Evolutionary conservation across 148 eudicot genomes (phyloP), one percentile per base, ranked within the genome.

Genomic region (Pharnaceum exiguum): DNA sequence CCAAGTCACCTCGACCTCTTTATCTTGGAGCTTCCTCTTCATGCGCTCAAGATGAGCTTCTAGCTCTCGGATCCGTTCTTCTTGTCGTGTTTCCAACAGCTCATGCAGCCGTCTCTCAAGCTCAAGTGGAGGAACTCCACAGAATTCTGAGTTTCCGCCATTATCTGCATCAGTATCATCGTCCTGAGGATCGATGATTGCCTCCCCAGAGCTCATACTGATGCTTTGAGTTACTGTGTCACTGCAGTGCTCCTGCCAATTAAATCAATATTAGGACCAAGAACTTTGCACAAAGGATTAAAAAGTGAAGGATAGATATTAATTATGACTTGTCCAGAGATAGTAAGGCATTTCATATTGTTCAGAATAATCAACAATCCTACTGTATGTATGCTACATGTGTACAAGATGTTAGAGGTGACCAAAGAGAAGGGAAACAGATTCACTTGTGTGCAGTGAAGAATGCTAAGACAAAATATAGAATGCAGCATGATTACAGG

Each of bases 71-170:
- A 86, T 86, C 45, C 78, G 68, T 49, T 83, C 82, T 43, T 76
- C 73, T 44, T 80, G 89, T 57, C 86, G 80, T 21, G 65, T 56
- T 56, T 78, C 80, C 27, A 86, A 51, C 4, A 86, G 63, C 63
- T 86, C 84, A 33, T 83, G 86, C 70, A 86, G 64, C 24, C 79
- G 74, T 53, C 89, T 80, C 74, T 78, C 84, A 17, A 86, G 80
- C 59, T 80, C 89, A 2, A 57, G 29, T 2, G 95, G 80, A 65
- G 76, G 72, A 65, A 86, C 86, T 52, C 84, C 82, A 42, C 26
- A 55, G 51, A 55, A 54, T 52, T 79, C 81, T 18, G 29, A 18
- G 36, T 54, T 52, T 38, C n/a, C n/a, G n/a, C n/a, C n/a, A n/a
- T n/a, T n/a, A n/a, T 31, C 71, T 1, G 17, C 61, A 16, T 7